Evolutionary conservation across 2,329 filamentous ascomycete genomes (phyloP), one percentile per base, ranked within the genome.

Genomic region (Fusarium algeriense): DNA sequence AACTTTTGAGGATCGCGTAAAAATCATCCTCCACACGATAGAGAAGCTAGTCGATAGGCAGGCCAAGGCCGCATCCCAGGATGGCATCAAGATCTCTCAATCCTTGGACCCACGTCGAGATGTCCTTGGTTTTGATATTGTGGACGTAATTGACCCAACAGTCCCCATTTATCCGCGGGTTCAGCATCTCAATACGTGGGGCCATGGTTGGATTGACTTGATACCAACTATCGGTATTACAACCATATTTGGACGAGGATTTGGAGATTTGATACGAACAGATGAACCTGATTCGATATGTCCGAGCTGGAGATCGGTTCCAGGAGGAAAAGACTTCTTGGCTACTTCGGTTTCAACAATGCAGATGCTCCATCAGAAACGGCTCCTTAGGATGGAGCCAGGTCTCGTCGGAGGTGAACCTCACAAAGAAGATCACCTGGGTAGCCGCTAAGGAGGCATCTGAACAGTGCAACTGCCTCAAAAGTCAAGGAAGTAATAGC

Each of bases 1-100:
- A 1, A 70, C 60, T 1, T 53, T 70, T 0, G 45, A 40, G 1
- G 49, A 57, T 4, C 60, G 56, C 0, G 60, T 69, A 6, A 55
- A 44, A 15, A 48, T 14, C 0, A 38, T 59, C 12, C 49, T 70
- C 3, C 60, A 57, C 19, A 56, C 55, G 1, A 56, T 69, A 5
- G 65, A 69, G 14, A 52, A 30, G 13, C 6, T 70, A 2, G 19
- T 70, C 4, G 67, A 70, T 14, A 12, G 53, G 0, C 60, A 69
- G 5, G 40, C 52, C 19, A 20, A 66, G 11, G 5, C 23, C 0
- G 46, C 52, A 0, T 61, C 52, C 2, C 60, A 66, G 13, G 65
- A 70, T 15, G 65, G 67, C 0, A 55, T 70, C 15, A 60, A 5
- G 3, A 41, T 69, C 3, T 44, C 41, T 5, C 67, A 70, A 5